Evolutionary conservation across 768 basidiomycete genomes (phyloP).

Genomic region (Boletus reticulatus): DNA sequence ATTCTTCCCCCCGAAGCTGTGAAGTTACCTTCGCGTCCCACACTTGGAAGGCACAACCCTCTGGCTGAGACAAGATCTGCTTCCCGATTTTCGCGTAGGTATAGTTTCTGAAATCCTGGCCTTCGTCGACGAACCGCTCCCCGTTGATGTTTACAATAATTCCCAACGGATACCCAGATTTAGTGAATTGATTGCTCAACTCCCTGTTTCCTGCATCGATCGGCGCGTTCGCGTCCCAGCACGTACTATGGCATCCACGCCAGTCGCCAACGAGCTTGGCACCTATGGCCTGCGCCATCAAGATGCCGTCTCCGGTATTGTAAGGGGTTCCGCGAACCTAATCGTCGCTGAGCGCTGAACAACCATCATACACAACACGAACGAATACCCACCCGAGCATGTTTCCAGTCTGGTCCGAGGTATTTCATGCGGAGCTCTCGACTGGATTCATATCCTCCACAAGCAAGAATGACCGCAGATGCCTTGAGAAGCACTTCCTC

Average conservation of each 20-base stretch:
- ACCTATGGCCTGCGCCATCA: slow-evolving; percentile 48
- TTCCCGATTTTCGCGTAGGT: slow-evolving; percentile 70
- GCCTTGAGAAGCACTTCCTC: slow-evolving; percentile 36
- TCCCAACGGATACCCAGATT: slow-evolving; percentile 71
- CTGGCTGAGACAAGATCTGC: slow-evolving; percentile 57
- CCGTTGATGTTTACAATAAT: slow-evolving; percentile 64
- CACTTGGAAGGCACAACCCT: slow-evolving; percentile 61
- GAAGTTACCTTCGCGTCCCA: slow-evolving; percentile 50
- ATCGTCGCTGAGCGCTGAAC: background rate
- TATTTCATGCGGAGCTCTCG: slow-evolving; percentile 47
- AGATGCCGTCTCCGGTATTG: slow-evolving; percentile 66
- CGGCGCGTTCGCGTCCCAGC: slow-evolving; percentile 66
- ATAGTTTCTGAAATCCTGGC: slow-evolving; percentile 68
- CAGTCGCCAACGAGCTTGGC: slow-evolving; percentile 65
- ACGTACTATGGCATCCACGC: slow-evolving; percentile 68
- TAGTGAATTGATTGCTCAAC: slow-evolving; percentile 69
- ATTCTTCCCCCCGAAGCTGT: slow-evolving; percentile 60
- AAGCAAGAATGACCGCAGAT: slow-evolving; percentile 55
- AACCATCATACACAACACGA: background rate
- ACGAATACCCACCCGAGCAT: slow-evolving; percentile 46
- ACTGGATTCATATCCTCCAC: slow-evolving; percentile 67
- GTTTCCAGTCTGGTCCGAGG: slow-evolving; percentile 58
- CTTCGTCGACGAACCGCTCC: slow-evolving; percentile 67
- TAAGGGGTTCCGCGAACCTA: slow-evolving; percentile 72
- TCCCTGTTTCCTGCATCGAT: slow-evolving; percentile 49